These are phyloP conservation scores for Penicillium sp. DNA, from an alignment of 2,329 filamentous ascomycete genomes.

Conservation along the genomic window DNA sequence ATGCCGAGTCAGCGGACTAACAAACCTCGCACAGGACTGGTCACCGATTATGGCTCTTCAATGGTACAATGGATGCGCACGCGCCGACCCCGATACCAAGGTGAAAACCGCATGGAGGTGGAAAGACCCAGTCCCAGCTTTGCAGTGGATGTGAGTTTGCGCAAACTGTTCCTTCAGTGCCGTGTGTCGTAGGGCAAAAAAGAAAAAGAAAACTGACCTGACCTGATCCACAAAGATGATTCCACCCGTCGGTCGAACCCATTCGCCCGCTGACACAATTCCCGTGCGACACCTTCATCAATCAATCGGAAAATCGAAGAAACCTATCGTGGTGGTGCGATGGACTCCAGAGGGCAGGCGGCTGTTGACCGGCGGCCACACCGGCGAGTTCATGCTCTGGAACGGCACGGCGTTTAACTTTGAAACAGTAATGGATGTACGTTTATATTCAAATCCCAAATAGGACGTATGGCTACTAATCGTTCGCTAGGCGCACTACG, in stretches of 20 bases:
- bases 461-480: background rate
- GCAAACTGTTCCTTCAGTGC: background rate
- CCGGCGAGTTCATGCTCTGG: slow-evolving; percentile 97
- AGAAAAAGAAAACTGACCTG: slow-evolving; percentile 11
- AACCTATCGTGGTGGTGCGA: slow-evolving; percentile 92
- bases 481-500: slow-evolving; percentile 67
- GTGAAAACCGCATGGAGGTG: slow-evolving; percentile 68
- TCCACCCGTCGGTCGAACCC: slow-evolving; percentile 73
- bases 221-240: slow-evolving; percentile 64
- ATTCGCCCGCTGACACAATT: slow-evolving; percentile 78
- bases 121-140: slow-evolving; percentile 88
- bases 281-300: slow-evolving; percentile 95
- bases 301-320: slow-evolving; percentile 97
- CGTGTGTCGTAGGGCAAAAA: background rate
- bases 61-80: slow-evolving; percentile 89
- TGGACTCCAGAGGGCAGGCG: slow-evolving; percentile 97
- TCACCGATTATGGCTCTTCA: slow-evolving; percentile 90
- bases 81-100: slow-evolving; percentile 73
- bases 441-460: slow-evolving; percentile 12
- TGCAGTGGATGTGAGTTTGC: slow-evolving; percentile 73
- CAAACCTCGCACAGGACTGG: slow-evolving; percentile 62
- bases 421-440: slow-evolving; percentile 90
- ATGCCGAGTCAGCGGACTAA: background rate
- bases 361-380: slow-evolving; percentile 88
- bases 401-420: slow-evolving; percentile 99